phyloP scores from a whole-genome alignment of 129 eudicot genomes.

The Flaveria brownii region DNA sequence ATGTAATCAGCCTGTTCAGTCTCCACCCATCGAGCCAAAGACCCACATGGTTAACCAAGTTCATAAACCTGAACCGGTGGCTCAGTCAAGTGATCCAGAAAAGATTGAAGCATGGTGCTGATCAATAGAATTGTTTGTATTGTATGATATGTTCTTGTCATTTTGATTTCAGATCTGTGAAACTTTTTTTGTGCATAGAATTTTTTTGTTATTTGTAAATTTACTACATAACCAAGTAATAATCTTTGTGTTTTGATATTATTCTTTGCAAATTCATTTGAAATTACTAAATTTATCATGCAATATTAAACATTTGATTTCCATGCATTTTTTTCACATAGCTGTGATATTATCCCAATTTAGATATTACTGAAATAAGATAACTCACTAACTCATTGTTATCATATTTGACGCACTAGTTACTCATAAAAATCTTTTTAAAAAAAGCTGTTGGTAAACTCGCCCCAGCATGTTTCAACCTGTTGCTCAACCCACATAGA shows the following conservation, averaged over 20 bases:
- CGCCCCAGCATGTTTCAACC: not conserved
- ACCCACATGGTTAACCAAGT: constrained; percentile 9
- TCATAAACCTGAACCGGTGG: constrained; percentile 15
- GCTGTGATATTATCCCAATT: too few relatives aligned
- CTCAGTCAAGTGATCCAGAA: constrained; percentile 30
- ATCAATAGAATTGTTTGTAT: constrained; percentile 12
- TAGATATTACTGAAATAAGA: too few relatives aligned
- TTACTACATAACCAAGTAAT: constrained; percentile 25
- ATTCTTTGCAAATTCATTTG: constrained; percentile 17
- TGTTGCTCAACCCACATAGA: not conserved
- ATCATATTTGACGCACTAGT: too few relatives aligned
- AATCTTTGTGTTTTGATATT: constrained; percentile 25
- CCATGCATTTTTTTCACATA: too few relatives aligned
- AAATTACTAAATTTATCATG: not conserved
- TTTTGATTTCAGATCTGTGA: constrained; percentile 15
- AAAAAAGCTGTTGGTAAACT: not conserved
- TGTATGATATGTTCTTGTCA: constrained; percentile 6
- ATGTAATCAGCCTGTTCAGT: constrained; percentile 31
- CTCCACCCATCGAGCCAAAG: constrained; percentile 24
- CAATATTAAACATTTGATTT: not conserved
- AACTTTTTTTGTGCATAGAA: constrained; percentile 29
- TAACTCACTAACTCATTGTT: too few relatives aligned
- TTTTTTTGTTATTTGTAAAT: constrained; percentile 26
- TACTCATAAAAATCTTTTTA: too few relatives aligned
- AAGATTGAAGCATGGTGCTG: constrained; percentile 65